Base-by-base conservation (phyloP, 495 filamentous ascomycete genomes). In the Tuber umbilicatum region DNA sequence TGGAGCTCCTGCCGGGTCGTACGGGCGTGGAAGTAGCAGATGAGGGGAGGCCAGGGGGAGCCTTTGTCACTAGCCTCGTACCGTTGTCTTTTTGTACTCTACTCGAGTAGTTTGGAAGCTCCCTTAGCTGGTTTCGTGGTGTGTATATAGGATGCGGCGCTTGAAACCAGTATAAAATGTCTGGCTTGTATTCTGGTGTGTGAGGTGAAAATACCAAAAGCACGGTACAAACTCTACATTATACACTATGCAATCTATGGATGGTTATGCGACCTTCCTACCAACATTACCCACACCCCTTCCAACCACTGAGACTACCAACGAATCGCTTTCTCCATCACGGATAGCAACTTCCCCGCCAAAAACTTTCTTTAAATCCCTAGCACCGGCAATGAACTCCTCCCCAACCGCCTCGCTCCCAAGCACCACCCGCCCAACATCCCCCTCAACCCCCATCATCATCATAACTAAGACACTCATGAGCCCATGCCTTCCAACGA, bases 231-330 rank as follows among this genome's bases (percentile, higher is more conserved):
- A 31, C 55, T 31, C 31, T 14, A 16, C 31, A 14, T 16, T 27
- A 64, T 64, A 35, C 55, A 35, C 12, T 64, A 16, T 4, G 14
- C 14, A 12, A 35, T 64, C 27, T 35, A 64, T 35, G 27, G 19
- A 19, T 35, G 35, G 35, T 64, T 88, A 99, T 81, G 92, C 92
- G 82, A 97, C 90, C 85, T 98, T 98, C 75, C 93, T 88, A 47
- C 94, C 95, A 68, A 97, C 91, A 84, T 99, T 99, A 7, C 96
- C 96, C 68, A 99, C 92, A 35, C 96, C 96, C 80, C 88, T 90
- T 40, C 96, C 96, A 78, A 97, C 95, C 41, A 99, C 89, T 74
- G 93, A 97, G 70, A 98, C 87, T 47, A 97, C 88, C 64, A 97
- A 86, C 83, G 94, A 92, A 87, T 88, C 89, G 19, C 90, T 92